Evolutionary conservation across 73 alveolate species (phyloP).

Genomic region (Symbiodinium pilosum): DNA sequence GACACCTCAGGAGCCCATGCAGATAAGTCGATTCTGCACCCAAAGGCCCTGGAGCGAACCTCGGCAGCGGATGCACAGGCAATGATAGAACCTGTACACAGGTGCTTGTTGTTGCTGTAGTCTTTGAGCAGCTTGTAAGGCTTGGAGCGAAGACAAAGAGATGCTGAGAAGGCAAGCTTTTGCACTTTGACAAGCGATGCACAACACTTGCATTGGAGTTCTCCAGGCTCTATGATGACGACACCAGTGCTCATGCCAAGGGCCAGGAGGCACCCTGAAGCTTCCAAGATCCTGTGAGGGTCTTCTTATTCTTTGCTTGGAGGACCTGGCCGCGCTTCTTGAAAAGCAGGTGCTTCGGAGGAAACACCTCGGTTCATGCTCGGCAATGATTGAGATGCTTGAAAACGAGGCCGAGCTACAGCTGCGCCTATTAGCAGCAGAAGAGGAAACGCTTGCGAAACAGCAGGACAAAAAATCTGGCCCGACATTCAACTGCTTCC

Average conservation of each 20-base stretch:
- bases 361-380: background rate
- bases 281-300: background rate
- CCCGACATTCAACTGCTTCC: background rate
- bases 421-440: background rate
- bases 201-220: background rate
- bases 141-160: background rate
- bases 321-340: slow-evolving; percentile 14
- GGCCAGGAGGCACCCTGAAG: background rate
- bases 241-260: background rate
- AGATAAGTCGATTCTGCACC: background rate
- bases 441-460: background rate
- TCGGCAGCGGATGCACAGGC: background rate
- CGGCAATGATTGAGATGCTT: background rate
- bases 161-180: background rate
- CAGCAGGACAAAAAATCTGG: background rate
- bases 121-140: background rate
- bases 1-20: background rate
- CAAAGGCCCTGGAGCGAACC: background rate
- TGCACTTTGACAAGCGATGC: background rate
- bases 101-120: too few species aligned
- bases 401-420: background rate
- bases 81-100: too few species aligned
- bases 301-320: background rate
- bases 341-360: slow-evolving; percentile 6
- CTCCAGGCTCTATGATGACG: background rate